phyloP scores from a whole-genome alignment of 768 basidiomycete genomes.

The Lactarius quietus region DNA sequence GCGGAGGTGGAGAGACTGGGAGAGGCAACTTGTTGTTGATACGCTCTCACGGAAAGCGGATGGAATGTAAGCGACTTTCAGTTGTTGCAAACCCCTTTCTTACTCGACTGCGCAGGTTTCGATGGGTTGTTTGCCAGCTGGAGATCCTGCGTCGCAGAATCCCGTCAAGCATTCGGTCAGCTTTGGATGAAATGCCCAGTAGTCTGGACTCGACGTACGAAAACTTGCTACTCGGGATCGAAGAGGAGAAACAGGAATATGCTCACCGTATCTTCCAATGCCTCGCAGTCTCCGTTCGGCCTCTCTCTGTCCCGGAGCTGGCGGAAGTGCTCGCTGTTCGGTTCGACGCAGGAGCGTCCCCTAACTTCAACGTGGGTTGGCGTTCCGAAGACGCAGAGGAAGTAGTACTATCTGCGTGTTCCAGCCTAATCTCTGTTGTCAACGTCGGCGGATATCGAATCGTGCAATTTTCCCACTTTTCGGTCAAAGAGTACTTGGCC shows the following conservation, averaged over 20 bases:
- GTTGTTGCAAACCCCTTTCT: background rate
- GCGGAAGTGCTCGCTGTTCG: constrained; percentile 10
- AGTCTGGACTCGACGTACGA: constrained; percentile 14
- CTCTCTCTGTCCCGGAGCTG: constrained; percentile 6
- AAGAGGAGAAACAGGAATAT: background rate
- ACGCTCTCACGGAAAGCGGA: constrained; percentile 7
- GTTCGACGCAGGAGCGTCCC: background rate
- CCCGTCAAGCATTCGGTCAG: constrained; percentile 2
- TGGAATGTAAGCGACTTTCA: constrained; percentile 6
- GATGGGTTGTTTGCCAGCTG: constrained; percentile 12
- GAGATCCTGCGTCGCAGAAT: constrained; percentile 5
- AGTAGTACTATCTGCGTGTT: constrained; percentile 2
- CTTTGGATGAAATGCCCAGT: background rate
- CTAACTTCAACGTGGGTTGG: background rate
- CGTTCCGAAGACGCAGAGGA: constrained; percentile 7
- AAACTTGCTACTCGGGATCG: background rate
- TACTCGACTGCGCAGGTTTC: constrained; percentile 2
- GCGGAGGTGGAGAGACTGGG: constrained; percentile 9
- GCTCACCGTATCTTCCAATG: constrained; percentile 18
- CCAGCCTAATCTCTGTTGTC: background rate
- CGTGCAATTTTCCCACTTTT: constrained; percentile 17
- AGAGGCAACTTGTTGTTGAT: background rate
- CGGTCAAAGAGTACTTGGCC: constrained; percentile 19
- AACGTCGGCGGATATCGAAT: background rate
- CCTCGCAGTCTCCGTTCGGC: constrained; percentile 1